Evolutionary conservation across 371 early-diverging fungal species (phyloP), one percentile per base, ranked within the genome.

Genomic region (Mortierella sp.): DNA sequence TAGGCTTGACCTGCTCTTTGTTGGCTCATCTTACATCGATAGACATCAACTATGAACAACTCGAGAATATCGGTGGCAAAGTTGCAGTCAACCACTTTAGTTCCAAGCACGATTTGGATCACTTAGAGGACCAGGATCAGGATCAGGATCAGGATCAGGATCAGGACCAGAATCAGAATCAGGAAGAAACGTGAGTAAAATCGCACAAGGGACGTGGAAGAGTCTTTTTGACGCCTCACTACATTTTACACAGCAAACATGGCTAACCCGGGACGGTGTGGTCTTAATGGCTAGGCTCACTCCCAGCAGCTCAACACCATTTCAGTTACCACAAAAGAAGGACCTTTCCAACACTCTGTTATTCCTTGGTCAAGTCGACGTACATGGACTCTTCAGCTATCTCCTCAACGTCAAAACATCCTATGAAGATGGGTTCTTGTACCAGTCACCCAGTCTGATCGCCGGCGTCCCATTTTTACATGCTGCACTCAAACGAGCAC

Each of bases 321-420:
- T 50, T 13, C 55, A 44, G 54, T 43, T 73, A 26, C 44, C 77
- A 0, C 40, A 28, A 19, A 54, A 79, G 43, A 71, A 73, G 48
- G 59, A 75, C 5, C 40, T 79, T 6, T 86, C 86, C 5, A 74
- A 82, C n/a, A 77, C 77, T 26, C 26, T 86, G 0, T 46, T 79
- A 0, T 86, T 86, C 73, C 57, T 61, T 48, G 79, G 86, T 8
- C 75, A 69, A 26, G 67, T 72, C 34, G 75, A 79, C 24, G 86
- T 86, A 4, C 82, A 79, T 40, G 86, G 82, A 19, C 78, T 86
- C 26, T 86, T 86, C 43, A 72, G 74, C 10, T 82, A 81, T 24
- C 46, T 86, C 19, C 31, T 86, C 37, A 82, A 79, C 57, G 24
- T 79, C 31, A 86, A 79, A 19, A 59, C 80, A 4, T 74, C 82